Evolutionary conservation across 306 rosid genomes (phyloP), one percentile per base, ranked within the genome.

Genomic region (Bauhinia variegata): DNA sequence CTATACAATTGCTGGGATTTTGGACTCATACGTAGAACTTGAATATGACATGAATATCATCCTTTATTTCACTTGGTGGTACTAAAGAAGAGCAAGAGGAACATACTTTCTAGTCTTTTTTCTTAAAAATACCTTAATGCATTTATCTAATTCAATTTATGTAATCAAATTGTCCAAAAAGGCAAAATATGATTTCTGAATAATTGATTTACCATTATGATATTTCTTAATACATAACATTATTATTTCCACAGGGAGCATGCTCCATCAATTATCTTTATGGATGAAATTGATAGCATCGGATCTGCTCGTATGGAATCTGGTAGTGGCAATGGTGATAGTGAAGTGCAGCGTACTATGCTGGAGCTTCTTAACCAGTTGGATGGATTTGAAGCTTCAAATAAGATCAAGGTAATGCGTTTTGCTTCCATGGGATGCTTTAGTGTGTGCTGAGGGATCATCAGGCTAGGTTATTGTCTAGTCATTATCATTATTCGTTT

Each of bases 221-320:
- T 71, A 11, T 30, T 34, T 65, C 23, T 70, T 63, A 52, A 64
- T 15, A 49, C 17, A 32, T 32, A 65, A 49, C 23, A 0, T 43
- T 53, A 15, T 66, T 46, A 68, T 66, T 55, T 55, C 71, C 37
- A 11, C 83, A 95, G 99, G 85, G 99, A 95, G 81, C 99, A 95
- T 74, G 99, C 99, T 13, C 99, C 99, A 42, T 95, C 99, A 15
- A 95, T 95, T 55, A 95, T 95, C 68, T 95, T 95, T 72, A 95
- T 95, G 99, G 99, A 95, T 60, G 99, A 95, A 82, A 95, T 95
- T 6, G 99, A 95, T 72, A 95, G 99, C 48, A 95, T 95, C 67
- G 99, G 99, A 60, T 95, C 99, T 77, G 96, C 99, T 61, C 88
- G 99, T 44, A 95, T 95, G 99, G 99, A 95, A 76, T 95, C 99